Percentiles rank a stretch among this genome's conserved stretches.
Evolutionary conservation across 2,329 filamentous ascomycete species (phyloP).

Genomic region (Graphiopsis chlorocephala): DNA sequence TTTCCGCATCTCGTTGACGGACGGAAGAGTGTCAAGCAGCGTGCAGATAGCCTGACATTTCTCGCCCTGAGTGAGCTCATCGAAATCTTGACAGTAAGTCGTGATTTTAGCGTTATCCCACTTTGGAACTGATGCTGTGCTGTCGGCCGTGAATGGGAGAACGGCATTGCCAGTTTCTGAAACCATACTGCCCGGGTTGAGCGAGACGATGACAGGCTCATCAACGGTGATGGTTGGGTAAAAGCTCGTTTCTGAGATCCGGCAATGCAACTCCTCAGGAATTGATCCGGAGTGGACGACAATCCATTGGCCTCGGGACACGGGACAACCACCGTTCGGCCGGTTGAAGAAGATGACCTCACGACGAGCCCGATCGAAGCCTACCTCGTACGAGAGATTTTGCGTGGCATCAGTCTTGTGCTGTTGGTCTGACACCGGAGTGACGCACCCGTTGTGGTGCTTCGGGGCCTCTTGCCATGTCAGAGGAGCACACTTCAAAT

Average conservation of each 20-base stretch:
- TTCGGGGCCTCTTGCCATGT: not conserved
- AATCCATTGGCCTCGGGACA: constrained; percentile 56
- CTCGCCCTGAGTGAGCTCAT: constrained; percentile 45
- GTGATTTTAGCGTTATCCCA: constrained; percentile 38
- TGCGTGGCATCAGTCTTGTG: not conserved
- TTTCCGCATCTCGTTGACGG: constrained; percentile 56
- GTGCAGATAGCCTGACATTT: constrained; percentile 53
- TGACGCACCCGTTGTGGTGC: not conserved
- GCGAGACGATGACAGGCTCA: constrained; percentile 21
- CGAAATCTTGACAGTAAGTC: constrained; percentile 57
- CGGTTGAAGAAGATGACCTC: constrained; percentile 43
- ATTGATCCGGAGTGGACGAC: constrained; percentile 19
- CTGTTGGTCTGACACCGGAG: not conserved
- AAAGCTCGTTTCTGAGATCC: constrained; percentile 45
- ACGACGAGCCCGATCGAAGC: constrained; percentile 35
- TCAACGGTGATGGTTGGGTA: constrained; percentile 44
- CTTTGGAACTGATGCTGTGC: constrained; percentile 19
- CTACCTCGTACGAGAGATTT: constrained; percentile 22
- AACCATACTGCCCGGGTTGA: no score
- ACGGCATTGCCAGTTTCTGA: not conserved
- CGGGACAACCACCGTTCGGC: constrained; percentile 26
- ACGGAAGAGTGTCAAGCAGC: constrained; percentile 59
- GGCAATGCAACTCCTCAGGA: constrained; percentile 44
- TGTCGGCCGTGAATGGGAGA: not conserved
- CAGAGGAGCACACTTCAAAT: constrained; percentile 50